Evolutionary conservation across 2,329 filamentous ascomycete genomes (phyloP), one percentile per base, ranked within the genome.

Genomic region (Paraconiothyrium brasiliense): DNA sequence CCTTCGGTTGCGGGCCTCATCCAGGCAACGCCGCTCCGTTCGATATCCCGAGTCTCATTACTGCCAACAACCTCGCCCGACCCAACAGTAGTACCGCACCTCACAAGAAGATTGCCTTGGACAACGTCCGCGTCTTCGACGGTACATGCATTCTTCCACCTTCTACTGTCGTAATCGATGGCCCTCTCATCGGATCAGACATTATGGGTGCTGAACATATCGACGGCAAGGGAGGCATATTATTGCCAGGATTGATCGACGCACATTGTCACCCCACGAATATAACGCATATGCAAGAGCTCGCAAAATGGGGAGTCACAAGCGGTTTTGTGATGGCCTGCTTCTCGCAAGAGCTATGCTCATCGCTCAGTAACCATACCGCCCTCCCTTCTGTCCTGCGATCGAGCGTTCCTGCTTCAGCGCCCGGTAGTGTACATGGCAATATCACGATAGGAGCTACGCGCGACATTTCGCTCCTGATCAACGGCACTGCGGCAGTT

Each of bases 191-290:
- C 22, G 47, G 41, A 13, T 14, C 20, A 24, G 27, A 52, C 30
- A 11, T 56, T 5, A 35, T 24, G 13, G 50, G 44, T 24, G 57
- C 57, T n/a, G 37, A 58, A 43, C 56, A 59, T 22, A 44, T 70
- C 34, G 57, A 71, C 43, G 64, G 62, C 20, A 37, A 63, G 51
- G 56, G 58, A 0, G 47, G 47, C 11, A 50, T 62, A 20, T 57
- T 71, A 3, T 37, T 70, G 13, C 67, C 68, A 11, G 67, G 67
- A 8, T 56, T 71, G 37, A 66, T 71, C 16, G 68, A 71, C 41
- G 35, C 56, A 39, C 68, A 71, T 30, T 37, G 54, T 13, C 66
- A 67, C 46, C 57, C 59, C 0, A 22, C 24, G 11, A 50, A 63
- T n/a, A 30, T 55, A 4, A 32, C 39, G 4, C 47, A 66, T n/a